phyloP scores from a whole-genome alignment of 305 asterid species.

The Withania somnifera region DNA sequence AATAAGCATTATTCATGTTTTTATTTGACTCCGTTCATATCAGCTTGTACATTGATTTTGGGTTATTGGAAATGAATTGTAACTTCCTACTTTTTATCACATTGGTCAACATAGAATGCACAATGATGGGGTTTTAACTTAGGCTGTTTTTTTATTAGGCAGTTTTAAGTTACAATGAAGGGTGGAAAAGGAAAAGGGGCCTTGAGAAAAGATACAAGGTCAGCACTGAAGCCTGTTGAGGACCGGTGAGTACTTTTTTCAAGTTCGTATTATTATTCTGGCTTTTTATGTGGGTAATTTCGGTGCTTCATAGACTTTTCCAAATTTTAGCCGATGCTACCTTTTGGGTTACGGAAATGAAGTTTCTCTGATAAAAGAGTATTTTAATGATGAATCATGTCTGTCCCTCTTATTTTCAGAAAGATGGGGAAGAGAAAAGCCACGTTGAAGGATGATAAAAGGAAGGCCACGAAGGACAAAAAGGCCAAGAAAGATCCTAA shows the following conservation, averaged over 20 bases:
- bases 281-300: background rate
- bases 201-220: conserved; percentile 1
- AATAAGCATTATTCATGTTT: background rate
- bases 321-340: background rate
- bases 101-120: background rate
- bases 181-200: conserved; percentile 4
- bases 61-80: background rate
- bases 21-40: background rate
- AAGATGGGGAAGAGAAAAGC: conserved; percentile 79
- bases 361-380: background rate
- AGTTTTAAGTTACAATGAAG: background rate
- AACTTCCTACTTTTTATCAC: background rate
- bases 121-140: background rate
- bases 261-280: background rate
- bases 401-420: conserved; percentile 35
- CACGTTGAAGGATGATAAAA: conserved; percentile 26
- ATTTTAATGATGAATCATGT: conserved; percentile 11
- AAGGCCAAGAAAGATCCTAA: conserved; percentile 72
- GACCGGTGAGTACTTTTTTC: background rate
- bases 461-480: conserved; percentile 24
- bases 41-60: background rate
- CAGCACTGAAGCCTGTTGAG: background rate
- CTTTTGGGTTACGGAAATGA: background rate
- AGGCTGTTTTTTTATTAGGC: background rate
- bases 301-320: background rate